Evolutionary conservation across 345 rosid genomes (phyloP).

Genomic region (Syzygium aromaticum): DNA sequence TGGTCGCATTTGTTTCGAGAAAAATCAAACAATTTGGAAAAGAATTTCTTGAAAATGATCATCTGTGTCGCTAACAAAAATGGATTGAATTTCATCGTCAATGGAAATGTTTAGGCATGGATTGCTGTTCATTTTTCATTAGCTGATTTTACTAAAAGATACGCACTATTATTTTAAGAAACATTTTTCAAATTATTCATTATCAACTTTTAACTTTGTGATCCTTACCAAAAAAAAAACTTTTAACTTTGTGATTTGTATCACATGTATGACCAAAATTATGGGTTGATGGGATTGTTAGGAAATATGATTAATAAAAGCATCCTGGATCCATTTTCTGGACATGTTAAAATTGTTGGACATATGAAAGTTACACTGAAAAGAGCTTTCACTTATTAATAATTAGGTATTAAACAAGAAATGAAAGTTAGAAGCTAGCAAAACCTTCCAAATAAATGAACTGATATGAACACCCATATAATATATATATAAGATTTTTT

Average conservation of each 20-base stretch:
- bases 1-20: accelerated
- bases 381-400: not conserved
- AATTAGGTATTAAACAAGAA: not conserved
- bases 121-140: not conserved
- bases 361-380: not conserved
- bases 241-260: not conserved
- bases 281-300: not conserved
- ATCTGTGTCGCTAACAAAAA: accelerated
- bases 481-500: not conserved
- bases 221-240: no score
- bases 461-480: not conserved
- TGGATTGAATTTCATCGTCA: not conserved
- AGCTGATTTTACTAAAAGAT: not conserved
- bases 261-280: not conserved
- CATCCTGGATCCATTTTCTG: not conserved
- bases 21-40: not conserved
- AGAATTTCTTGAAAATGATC: accelerated
- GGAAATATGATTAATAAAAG: not conserved
- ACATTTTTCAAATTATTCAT: not conserved
- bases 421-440: not conserved
- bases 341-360: not conserved
- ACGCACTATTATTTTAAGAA: not conserved
- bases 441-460: not conserved
- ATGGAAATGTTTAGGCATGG: accelerated
- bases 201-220: not conserved